Evolutionary conservation across 2,329 filamentous ascomycete genomes (phyloP).

Genomic region (Didymella pomorum): DNA sequence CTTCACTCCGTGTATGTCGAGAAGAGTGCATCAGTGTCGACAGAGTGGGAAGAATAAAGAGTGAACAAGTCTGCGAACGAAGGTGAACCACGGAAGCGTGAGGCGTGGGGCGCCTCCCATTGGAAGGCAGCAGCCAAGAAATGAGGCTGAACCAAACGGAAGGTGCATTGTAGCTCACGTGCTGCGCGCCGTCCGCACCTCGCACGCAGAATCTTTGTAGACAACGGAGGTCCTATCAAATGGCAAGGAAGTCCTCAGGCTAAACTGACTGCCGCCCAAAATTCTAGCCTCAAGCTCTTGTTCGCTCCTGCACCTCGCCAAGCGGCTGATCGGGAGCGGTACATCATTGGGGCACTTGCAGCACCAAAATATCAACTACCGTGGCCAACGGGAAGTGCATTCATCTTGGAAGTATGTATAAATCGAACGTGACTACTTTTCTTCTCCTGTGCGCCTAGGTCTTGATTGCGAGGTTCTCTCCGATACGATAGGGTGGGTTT

Average conservation of each 20-base stretch:
- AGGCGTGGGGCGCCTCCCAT: not conserved
- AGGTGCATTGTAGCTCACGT: slow-evolving; percentile 15
- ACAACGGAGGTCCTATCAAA: too few relatives aligned
- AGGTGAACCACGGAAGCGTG: not conserved
- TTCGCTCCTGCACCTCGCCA: too few relatives aligned
- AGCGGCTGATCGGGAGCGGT: too few relatives aligned
- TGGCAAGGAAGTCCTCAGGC: too few relatives aligned
- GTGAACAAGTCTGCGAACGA: not conserved
- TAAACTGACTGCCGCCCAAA: too few relatives aligned
- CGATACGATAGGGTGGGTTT: not conserved
- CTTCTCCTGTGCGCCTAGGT: not conserved
- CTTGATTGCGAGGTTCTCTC: not conserved
- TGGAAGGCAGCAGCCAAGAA: slow-evolving; percentile 15
- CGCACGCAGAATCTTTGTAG: too few relatives aligned
- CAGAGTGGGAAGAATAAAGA: not conserved
- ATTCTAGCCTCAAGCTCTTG: too few relatives aligned
- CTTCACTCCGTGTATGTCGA: not conserved
- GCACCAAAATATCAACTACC: too few relatives aligned
- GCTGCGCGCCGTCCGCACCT: not conserved
- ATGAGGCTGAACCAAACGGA: slow-evolving; percentile 10
- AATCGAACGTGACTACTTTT: not conserved
- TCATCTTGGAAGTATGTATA: not conserved
- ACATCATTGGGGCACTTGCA: slow-evolving; percentile 2
- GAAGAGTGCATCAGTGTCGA: not conserved
- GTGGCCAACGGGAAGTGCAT: not conserved